Base-by-base conservation (phyloP, 441 rosid genomes). In the Gossypium trilobum region DNA sequence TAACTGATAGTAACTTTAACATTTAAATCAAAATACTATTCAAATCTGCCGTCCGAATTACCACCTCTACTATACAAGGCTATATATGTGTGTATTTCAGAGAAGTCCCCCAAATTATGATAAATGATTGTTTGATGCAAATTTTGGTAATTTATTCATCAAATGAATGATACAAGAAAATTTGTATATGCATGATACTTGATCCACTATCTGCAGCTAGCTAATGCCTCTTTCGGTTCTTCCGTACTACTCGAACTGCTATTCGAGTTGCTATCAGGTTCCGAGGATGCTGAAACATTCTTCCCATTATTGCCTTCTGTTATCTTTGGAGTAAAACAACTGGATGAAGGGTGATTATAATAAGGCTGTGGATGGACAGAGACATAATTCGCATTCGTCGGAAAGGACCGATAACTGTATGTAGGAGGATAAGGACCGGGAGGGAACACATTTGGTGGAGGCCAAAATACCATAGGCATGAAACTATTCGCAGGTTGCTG, bases 391-490 rank as follows among this genome's bases (percentile, higher is more conserved):
- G 73, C 50, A 51, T 80, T 29, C 0, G 78, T 44, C 5, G 83
- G 86, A 75, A 74, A 76, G 44, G 87, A 69, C 39, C 11, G 78
- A 29, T 75, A 84, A 56, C 79, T 79, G 74, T 75, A 79, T 2
- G 83, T 3, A 61, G 80, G 39, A 4, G 82, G 79, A 59, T 77
- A 85, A 7, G 86, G 82, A 63, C 64, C 10, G n/a, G 80, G 74
- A 79, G 84, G 82, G 74, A 80, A 74, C 59, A 79, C 68, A 74
- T 22, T 80, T 13, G 85, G 86, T 17, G 84, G 79, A 74, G 87
- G 85, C 89, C 88, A 87, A 73, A 77, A 81, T 23, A 81, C 51
- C 91, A 87, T 80, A 42, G 91, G 91, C 83, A 83, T 71, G 77
- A 82, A 84, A 70, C 70, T 51, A 75, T 78, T 84, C 69, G 79